Conservation (phyloP, 768 basidiomycete genomes). For the Lactarius tabidus region DNA sequence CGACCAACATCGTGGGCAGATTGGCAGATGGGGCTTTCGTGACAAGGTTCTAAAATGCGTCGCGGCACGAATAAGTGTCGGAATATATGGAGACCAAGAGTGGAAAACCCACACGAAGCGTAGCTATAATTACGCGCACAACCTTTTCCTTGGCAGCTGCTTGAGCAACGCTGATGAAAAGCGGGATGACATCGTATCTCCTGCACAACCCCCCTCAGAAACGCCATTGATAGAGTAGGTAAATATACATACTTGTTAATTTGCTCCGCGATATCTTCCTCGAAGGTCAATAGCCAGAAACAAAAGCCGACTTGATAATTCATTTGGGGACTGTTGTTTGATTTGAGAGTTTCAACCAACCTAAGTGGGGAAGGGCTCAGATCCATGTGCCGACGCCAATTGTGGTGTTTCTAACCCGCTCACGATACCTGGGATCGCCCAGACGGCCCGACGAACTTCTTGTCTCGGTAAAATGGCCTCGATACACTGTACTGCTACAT, state of each 20-base stretch:
- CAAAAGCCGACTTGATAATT: constrained; percentile 92
- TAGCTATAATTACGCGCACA: constrained; percentile 86
- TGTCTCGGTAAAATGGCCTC: constrained; percentile 80
- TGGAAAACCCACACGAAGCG: constrained; percentile 62
- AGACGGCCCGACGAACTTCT: constrained; percentile 75
- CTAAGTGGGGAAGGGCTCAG: constrained; percentile 37
- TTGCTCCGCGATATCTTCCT: constrained; percentile 76
- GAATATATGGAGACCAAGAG: neutral
- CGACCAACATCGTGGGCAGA: constrained; percentile 88
- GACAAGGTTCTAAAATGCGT: constrained; percentile 77
- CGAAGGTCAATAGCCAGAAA: constrained; percentile 92
- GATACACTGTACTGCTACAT: constrained; percentile 88
- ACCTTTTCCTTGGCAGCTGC: constrained; percentile 96
- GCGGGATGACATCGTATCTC: constrained; percentile 84
- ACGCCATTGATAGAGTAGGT: neutral
- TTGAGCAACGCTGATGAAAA: constrained; percentile 80
- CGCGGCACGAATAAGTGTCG: neutral
- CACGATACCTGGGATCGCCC: constrained; percentile 67
- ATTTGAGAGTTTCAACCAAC: constrained; percentile 76
- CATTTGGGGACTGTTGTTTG: constrained; percentile 86
- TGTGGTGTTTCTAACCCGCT: constrained; percentile 47
- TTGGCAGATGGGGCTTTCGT: constrained; percentile 83
- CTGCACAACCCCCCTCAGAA: constrained; percentile 38
- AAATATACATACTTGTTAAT: constrained; percentile 69
- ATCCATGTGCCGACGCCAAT: constrained; percentile 4